Evolutionary conservation across 306 rosid genomes (phyloP).

Genomic region (Quercus mongolica): DNA sequence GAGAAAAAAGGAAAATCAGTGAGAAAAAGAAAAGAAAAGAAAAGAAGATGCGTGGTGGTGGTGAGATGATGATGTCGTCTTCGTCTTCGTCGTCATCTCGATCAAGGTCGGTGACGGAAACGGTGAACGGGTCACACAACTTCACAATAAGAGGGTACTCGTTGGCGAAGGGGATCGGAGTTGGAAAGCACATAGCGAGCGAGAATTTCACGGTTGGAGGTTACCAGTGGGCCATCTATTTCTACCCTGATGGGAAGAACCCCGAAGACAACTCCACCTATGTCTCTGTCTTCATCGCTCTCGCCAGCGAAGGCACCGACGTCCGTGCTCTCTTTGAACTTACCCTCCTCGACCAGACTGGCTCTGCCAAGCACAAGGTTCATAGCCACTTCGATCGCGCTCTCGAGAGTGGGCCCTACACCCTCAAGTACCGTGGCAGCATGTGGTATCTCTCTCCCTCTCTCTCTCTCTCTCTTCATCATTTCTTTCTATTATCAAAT

Average conservation of each 20-base stretch:
- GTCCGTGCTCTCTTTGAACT: slow-evolving; percentile 91
- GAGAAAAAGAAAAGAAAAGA: too few species aligned
- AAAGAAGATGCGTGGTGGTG: too few species aligned
- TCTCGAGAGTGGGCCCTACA: slow-evolving; percentile 89
- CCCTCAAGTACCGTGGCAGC: slow-evolving; percentile 94
- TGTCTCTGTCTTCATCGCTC: slow-evolving; percentile 92
- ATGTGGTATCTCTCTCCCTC: slow-evolving; percentile 60
- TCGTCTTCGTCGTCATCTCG: slow-evolving; percentile 14
- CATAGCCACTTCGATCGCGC: slow-evolving; percentile 93
- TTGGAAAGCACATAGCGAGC: slow-evolving; percentile 92
- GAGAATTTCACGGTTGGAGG: slow-evolving; percentile 93
- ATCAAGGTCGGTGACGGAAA: slow-evolving; percentile 88
- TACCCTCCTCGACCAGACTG: slow-evolving; percentile 81
- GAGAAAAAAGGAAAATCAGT: too few species aligned
- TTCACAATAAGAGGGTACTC: slow-evolving; percentile 87
- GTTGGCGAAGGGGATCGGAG: slow-evolving; percentile 91
- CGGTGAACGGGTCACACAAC: slow-evolving; percentile 94
- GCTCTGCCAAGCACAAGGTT: slow-evolving; percentile 83
- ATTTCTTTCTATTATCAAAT: not conserved
- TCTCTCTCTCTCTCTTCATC: too few species aligned
- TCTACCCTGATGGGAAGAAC: slow-evolving; percentile 93
- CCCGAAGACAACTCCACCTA: slow-evolving; percentile 92
- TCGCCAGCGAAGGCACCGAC: slow-evolving; percentile 94
- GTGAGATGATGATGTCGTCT: not conserved
- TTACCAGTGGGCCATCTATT: slow-evolving; percentile 93